These are phyloP conservation scores for Pseudohyphozyma bogoriensis DNA, from an alignment of 768 basidiomycete species.

Conservation along the genomic window DNA sequence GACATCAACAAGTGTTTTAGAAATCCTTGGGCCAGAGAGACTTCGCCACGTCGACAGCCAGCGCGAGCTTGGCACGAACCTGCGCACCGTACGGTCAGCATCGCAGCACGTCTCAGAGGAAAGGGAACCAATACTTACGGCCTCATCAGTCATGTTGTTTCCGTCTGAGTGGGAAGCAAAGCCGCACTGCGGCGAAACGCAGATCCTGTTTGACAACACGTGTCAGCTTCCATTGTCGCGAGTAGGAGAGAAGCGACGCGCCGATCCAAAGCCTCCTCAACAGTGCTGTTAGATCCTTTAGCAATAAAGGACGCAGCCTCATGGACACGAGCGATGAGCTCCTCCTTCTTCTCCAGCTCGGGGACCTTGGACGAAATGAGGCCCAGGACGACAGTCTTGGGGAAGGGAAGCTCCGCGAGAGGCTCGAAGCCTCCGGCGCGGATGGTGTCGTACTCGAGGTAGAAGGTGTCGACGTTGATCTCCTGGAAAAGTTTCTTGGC, in stretches of 20 bases:
- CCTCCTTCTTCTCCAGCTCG: slow-evolving; percentile 48
- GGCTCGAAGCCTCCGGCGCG: slow-evolving; percentile 34
- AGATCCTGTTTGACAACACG: slow-evolving; percentile 34
- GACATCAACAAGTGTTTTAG: too few species aligned
- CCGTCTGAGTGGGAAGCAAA: slow-evolving; percentile 54
- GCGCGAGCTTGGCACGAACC: too few species aligned
- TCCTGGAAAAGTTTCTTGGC: slow-evolving; percentile 34
- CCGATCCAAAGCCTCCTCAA: slow-evolving; percentile 48
- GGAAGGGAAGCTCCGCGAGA: slow-evolving; percentile 29
- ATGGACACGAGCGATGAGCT: slow-evolving; percentile 47
- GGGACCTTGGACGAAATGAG: slow-evolving; percentile 33
- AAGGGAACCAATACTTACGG: background rate
- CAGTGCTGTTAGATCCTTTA: slow-evolving; percentile 43
- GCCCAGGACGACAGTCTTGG: slow-evolving; percentile 34
- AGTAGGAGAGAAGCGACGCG: background rate
- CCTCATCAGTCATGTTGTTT: slow-evolving; percentile 43
- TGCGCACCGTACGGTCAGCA: too few species aligned
- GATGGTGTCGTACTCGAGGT: slow-evolving; percentile 35
- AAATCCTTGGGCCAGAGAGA: too few species aligned
- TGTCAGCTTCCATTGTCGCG: background rate
- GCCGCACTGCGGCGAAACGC: slow-evolving; percentile 55
- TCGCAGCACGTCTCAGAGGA: too few species aligned
- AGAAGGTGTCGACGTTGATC: slow-evolving; percentile 30
- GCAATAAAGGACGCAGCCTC: slow-evolving; percentile 50
- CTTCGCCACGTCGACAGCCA: too few species aligned